Base-by-base conservation (phyloP, 2,329 filamentous ascomycete species). In the Paecilomyces fulvus region DNA sequence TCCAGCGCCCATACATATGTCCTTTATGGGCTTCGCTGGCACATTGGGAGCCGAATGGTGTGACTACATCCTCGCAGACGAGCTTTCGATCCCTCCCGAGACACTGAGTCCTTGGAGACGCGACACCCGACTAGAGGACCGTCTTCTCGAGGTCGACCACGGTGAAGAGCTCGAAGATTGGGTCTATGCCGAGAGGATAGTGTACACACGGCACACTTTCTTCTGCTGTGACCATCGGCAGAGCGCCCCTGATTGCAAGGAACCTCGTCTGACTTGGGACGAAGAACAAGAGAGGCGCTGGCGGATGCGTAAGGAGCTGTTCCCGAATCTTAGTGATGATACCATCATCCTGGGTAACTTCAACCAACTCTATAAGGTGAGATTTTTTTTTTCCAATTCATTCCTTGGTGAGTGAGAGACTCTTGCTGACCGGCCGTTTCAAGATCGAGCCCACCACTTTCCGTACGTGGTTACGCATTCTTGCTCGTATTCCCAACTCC, bases 391-490 rank as follows among this genome's bases (percentile, higher is more conserved):
- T n/a, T 54, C 1, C 54, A 30, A 11, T 54, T 51, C 9, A n/a
- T 54, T 31, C 50, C 49, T n/a, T 25, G 33, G 53, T 17, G 30
- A 48, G 14, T 28, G 46, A 1, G 46, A 1, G 21, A 43, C 25
- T n/a, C 28, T 31, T 54, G 43, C 52, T 59, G 54, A 59, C 57
- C 21, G 31, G 30, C n/a, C 30, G 23, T 28, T 53, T 17, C 59
- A 96, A 96, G 91, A 97, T 99, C 73, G 94, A 99, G 64, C 94
- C 94, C 1, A 95, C 91, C 3, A 96, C 91, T 7, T 97, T 97
- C 75, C 88, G 94, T 53, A 90, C 89, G 48, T 99, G 94, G 92
- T 79, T 99, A 28, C 89, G 94, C 56, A 96, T 99, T 61, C 81
- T 99, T 20, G 83, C 89, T 33, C 83, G 83, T 57, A 85, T 92